Conservation (phyloP, 176 grass and related monocot genomes). For the Aegilops sharonensis region DNA sequence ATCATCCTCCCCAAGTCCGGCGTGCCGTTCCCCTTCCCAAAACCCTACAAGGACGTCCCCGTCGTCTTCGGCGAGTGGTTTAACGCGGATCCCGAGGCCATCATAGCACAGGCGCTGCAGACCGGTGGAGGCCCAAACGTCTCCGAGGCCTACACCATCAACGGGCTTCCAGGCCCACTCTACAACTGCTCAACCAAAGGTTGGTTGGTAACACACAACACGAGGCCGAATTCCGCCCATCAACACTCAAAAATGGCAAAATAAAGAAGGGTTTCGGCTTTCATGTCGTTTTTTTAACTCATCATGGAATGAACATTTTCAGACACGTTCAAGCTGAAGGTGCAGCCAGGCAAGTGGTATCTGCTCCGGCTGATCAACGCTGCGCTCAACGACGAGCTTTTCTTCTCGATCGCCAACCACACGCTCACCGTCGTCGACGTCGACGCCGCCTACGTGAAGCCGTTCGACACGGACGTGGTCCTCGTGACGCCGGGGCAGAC, state of each 20-base stretch:
- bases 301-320: background rate
- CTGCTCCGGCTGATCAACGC: constrained; percentile 70
- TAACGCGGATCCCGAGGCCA: constrained; percentile 51
- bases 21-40: constrained; percentile 57
- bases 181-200: constrained; percentile 73
- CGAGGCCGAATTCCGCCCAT: too few relatives aligned
- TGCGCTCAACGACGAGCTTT: constrained; percentile 66
- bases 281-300: too few relatives aligned
- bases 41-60: constrained; percentile 55
- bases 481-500: constrained; percentile 74
- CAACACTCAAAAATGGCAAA: background rate
- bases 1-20: constrained; percentile 54
- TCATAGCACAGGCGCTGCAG: constrained; percentile 45
- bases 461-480: constrained; percentile 54
- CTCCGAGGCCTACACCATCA: constrained; percentile 64
- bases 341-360: constrained; percentile 48
- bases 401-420: constrained; percentile 67
- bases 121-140: constrained; percentile 63
- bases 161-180: constrained; percentile 68
- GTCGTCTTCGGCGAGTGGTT: constrained; percentile 77
- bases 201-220: background rate
- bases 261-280: background rate
- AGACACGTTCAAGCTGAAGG: constrained; percentile 74
- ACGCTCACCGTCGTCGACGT: constrained; percentile 63
- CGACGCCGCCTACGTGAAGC: constrained; percentile 60